Evolutionary conservation across 2,329 filamentous ascomycete species (phyloP), one percentile per base, ranked within the genome.

Genomic region (Ophiostoma perfectum): DNA sequence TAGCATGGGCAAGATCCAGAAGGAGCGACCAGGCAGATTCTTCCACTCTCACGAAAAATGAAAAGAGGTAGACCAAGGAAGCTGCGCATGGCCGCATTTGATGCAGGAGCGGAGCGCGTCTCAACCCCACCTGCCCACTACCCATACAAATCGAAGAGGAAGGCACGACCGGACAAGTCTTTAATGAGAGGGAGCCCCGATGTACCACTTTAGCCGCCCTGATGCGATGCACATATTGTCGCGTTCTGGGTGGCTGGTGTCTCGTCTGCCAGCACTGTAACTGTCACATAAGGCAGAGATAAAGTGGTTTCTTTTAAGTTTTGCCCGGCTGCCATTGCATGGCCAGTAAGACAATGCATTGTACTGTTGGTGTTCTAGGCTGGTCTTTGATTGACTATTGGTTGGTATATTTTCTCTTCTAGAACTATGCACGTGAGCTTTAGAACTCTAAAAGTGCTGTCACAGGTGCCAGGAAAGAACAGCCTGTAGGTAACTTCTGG

Each of bases 91-190:
- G 49, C 38, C 52, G 41, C 41, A 41, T 44, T 65, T 45, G 65
- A 58, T 65, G 69, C 66, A 69, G 67, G 69, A 70, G 68, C 69
- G 62, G 66, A 67, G 68, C 70, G 70, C 70, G 70, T 72, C 69
- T 64, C 66, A 66, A 70, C 68, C 52, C 65, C 66, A 66, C 67
- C 69, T 65, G 55, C 66, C 68, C 69, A 41, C 47, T 5, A 41
- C 49, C 68, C 68, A 68, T 64, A 52, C 66, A 65, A 36, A 47
- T 52, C 4, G 7, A 44, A 47, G 63, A 47, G 60, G 38, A 63
- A 63, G 58, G 39, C 14, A 52, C 49, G 49, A 52, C 42, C 18
- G 8, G 49, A 39, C 42, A 39, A 11, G 16, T 36, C 58, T 62
- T 60, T 45, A 39, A 60, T 60, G 27, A 39, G 64, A 64, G 65